Conservation (phyloP, 2,329 filamentous ascomycete species). For the Colletotrichum siamense region DNA sequence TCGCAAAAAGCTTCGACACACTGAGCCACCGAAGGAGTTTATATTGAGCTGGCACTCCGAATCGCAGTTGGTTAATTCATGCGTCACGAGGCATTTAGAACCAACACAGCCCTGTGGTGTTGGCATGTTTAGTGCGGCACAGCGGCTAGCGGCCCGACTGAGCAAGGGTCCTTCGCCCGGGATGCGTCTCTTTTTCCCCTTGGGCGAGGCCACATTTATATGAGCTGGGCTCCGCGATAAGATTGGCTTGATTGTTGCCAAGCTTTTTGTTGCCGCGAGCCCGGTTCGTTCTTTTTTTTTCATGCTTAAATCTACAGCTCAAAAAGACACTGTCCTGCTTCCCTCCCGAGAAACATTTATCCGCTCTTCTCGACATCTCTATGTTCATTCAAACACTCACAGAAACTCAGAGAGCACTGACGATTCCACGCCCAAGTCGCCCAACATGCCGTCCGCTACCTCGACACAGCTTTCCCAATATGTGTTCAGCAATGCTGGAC, state of each 20-base stretch:
- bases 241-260: not conserved
- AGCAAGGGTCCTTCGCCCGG: not conserved
- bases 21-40: not conserved
- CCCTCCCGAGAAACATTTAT: not conserved
- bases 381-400: not conserved
- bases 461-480: not conserved
- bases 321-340: not conserved
- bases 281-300: not conserved
- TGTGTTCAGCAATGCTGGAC: constrained; percentile 17
- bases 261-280: not conserved
- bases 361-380: not conserved
- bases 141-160: not conserved
- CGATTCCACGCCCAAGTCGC: not conserved
- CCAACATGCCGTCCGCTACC: not conserved
- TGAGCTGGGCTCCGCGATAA: not conserved
- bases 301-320: not conserved
- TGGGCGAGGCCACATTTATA: not conserved
- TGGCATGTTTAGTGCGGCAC: not conserved
- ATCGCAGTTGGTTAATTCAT: not conserved
- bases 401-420: not conserved
- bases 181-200: not conserved
- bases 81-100: not conserved
- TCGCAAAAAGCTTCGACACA: not conserved
- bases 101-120: not conserved
- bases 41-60: not conserved